Evolutionary conservation across 129 eudicot genomes (phyloP).

Genomic region (Oenanthe sinensis): DNA sequence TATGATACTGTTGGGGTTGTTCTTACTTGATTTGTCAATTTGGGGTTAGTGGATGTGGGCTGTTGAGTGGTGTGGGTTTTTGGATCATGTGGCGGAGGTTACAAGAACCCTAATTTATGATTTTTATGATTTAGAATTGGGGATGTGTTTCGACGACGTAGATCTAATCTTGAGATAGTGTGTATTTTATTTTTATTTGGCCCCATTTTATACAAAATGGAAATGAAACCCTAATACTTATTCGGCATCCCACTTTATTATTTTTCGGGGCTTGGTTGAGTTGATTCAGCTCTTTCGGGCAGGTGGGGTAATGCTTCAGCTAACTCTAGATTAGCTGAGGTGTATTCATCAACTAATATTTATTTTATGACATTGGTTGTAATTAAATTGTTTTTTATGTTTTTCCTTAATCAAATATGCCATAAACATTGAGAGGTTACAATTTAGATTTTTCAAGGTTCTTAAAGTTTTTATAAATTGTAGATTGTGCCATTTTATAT

Average conservation of each 20-base stretch:
- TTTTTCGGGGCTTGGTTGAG: neutral
- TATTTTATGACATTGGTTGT: too few species aligned
- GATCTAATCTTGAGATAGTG: neutral
- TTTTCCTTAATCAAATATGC: too few species aligned
- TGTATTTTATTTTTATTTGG: neutral
- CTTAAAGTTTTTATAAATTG: too few species aligned
- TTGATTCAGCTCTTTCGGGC: neutral
- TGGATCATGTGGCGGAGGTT: neutral
- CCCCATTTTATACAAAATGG: neutral
- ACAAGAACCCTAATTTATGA: conserved; percentile 20
- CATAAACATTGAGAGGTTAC: too few species aligned
- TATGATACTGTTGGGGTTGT: neutral
- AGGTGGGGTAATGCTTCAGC: neutral
- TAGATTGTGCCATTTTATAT: too few species aligned
- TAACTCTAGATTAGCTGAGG: neutral
- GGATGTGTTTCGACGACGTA: neutral
- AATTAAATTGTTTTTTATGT: too few species aligned
- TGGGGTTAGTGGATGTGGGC: neutral
- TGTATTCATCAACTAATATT: too few species aligned
- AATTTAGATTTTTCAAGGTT: too few species aligned
- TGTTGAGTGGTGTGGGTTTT: neutral
- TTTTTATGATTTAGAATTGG: neutral
- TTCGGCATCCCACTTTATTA: neutral
- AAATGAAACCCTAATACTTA: conserved; percentile 14
- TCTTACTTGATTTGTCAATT: neutral